A percentile compares a stretch with the other conserved stretches of the same genome.
Conservation (phyloP, 345 rosid species). For the Melaleuca quinquenervia region DNA sequence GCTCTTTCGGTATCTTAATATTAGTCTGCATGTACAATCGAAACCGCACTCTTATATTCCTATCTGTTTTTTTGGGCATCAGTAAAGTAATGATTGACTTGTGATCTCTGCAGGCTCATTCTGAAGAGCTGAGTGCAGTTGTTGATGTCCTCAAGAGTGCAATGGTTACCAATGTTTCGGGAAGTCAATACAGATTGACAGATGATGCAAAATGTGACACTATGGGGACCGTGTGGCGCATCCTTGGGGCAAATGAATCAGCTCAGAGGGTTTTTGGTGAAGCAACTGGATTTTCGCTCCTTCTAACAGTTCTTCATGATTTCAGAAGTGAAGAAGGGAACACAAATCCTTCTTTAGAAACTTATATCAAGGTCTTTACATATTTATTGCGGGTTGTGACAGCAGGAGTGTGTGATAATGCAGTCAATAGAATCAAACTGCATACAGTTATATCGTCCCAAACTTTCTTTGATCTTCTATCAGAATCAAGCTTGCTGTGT, state of each 20-base stretch:
- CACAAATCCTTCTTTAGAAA: slow-evolving; percentile 39
- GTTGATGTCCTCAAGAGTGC: slow-evolving; percentile 96
- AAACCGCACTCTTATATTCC: neutral
- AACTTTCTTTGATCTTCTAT: slow-evolving; percentile 82
- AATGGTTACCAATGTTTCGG: slow-evolving; percentile 82
- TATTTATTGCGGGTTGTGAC: slow-evolving; percentile 85
- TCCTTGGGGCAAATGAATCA: slow-evolving; percentile 71
- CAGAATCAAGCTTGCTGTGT: slow-evolving; percentile 90
- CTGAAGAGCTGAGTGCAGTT: slow-evolving; percentile 82
- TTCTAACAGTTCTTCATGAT: slow-evolving; percentile 82
- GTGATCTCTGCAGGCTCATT: slow-evolving; percentile 55
- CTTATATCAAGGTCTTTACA: slow-evolving; percentile 62
- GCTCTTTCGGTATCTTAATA: neutral
- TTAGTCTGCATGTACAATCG: neutral
- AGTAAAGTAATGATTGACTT: neutral
- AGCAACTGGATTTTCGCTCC: slow-evolving; percentile 95
- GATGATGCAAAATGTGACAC: slow-evolving; percentile 94
- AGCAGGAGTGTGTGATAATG: slow-evolving; percentile 71
- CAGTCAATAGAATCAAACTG: slow-evolving; percentile 74
- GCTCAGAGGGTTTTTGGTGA: slow-evolving; percentile 94
- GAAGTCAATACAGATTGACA: slow-evolving; percentile 83
- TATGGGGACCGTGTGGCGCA: slow-evolving; percentile 96
- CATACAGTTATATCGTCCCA: slow-evolving; percentile 76
- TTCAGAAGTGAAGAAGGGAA: slow-evolving; percentile 64
- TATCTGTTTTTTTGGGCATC: neutral